Evolutionary conservation across 352 stramenopile species (phyloP).

Genomic region (Thraustochytrium sp.): DNA sequence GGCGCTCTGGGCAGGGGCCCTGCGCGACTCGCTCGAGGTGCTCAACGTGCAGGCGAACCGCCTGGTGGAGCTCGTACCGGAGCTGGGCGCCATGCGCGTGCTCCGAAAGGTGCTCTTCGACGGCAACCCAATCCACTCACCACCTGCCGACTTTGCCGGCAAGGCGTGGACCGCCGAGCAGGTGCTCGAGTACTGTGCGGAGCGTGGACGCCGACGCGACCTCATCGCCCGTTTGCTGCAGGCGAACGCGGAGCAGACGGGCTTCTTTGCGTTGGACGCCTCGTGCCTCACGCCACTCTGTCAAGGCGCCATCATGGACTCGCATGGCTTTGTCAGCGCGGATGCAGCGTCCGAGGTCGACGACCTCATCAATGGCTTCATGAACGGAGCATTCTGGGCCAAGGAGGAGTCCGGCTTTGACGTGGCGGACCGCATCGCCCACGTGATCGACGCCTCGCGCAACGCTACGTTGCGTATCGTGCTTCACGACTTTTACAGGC

Average conservation of each 20-base stretch:
- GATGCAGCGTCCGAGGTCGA: not conserved
- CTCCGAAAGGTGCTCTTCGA: slow-evolving; percentile 16
- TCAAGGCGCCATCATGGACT: not conserved
- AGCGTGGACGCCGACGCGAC: not conserved
- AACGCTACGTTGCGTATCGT: slow-evolving; percentile 16
- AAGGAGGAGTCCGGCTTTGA: not conserved
- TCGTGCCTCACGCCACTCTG: not conserved
- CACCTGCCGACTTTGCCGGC: not conserved
- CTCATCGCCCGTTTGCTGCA: not conserved
- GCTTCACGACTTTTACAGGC: not conserved
- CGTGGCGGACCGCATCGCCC: not conserved
- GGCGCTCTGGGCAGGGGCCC: not conserved
- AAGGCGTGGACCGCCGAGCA: not conserved
- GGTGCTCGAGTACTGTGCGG: slow-evolving; percentile 17
- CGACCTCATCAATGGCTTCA: not conserved
- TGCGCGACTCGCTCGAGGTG: not conserved
- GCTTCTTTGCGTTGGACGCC: not conserved
- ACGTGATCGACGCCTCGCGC: not conserved
- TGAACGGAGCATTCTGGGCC: slow-evolving; percentile 3
- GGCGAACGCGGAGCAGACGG: not conserved
- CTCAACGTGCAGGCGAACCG: not conserved
- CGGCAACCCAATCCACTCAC: not conserved
- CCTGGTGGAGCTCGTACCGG: not conserved
- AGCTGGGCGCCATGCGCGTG: not conserved
- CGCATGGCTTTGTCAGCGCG: not conserved